phyloP scores from a whole-genome alignment of 768 basidiomycete species.

The Rhodosporidiobolus odoratus region DNA sequence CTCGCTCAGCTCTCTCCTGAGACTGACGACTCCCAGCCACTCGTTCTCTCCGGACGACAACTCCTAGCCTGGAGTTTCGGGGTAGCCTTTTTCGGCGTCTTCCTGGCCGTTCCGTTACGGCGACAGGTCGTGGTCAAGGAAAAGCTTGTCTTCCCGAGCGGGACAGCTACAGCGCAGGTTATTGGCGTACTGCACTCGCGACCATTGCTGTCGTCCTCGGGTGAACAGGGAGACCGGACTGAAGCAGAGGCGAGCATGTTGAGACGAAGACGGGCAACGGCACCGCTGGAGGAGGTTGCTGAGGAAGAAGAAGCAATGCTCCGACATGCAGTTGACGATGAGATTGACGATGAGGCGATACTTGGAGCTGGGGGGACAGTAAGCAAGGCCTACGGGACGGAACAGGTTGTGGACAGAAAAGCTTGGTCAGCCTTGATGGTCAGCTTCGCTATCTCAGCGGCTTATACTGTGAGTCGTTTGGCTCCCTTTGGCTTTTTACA shows the following conservation, averaged over 20 bases:
- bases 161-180: conserved; percentile 91
- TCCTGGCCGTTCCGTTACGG: conserved; percentile 86
- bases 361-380: conserved; percentile 39
- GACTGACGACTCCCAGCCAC: conserved; percentile 69
- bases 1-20: conserved; percentile 68
- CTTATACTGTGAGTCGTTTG: conserved; percentile 62
- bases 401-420: conserved; percentile 50
- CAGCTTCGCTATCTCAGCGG: conserved; percentile 71
- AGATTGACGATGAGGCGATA: conserved; percentile 45
- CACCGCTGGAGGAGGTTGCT: neutral
- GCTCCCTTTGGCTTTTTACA: neutral
- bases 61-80: neutral
- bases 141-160: conserved; percentile 86
- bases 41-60: conserved; percentile 57
- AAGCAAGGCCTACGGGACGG: conserved; percentile 37
- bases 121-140: conserved; percentile 97
- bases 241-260: conserved; percentile 19
- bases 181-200: conserved; percentile 77
- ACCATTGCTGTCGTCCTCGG: conserved; percentile 7
- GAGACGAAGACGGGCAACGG: neutral
- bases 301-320: conserved; percentile 4
- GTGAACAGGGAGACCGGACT: conserved; percentile 9
- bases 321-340: neutral
- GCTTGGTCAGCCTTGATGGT: conserved; percentile 73
- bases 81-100: conserved; percentile 60